Evolutionary conservation across 2,329 filamentous ascomycete genomes (phyloP), one percentile per base, ranked within the genome.

Genomic region (Pseudohalonectria lignicola): DNA sequence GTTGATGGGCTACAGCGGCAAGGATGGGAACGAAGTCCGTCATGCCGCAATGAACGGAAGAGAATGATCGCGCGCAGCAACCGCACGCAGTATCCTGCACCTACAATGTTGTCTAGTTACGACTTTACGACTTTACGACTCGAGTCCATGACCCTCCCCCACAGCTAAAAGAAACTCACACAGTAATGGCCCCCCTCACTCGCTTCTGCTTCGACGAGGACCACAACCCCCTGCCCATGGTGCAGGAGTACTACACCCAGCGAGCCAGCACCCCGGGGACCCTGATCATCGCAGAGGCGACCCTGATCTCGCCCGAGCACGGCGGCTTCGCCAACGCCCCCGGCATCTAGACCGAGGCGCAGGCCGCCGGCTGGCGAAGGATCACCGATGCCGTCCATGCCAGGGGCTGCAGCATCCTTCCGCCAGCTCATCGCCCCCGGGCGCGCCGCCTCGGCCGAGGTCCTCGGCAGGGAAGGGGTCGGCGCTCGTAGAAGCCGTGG

Each of bases 321-420:
- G 57, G 55, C 10, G 60, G 59, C 1, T 53, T 53, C 18, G 42
- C 55, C 29, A 69, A 74, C 39, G 66, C 68, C 0, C 76, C 79
- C 0, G 76, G 74, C 1, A 71, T 82, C 47, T 79, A 64, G 47
- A 67, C 54, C 31, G 53, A 63, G 1, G 63, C 59, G 17, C 76
- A 80, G 45, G 62, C 73, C 33, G 62, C 62, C 1, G 70, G 63
- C 0, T 83, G 78, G 79, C 70, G 65, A 12, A 59, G 63, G 39
- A 59, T 82, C 20, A 74, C 71, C 2, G 66, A 74, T 34, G 71
- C 68, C 2, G 76, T 83, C 2, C 79, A 83, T 55, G 63, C 63
- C 20, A 72, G 75, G 45, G 74, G 74, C 31, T 66, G 64, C 29
- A 71, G 64, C 48, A 74, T 80, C 43, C n/a, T 81, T 69, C 53